A percentile compares a stretch with the other conserved stretches of the same genome.
These are phyloP conservation scores for Paraleonurus japonicus DNA, from an alignment of 257 asterid species.

Conservation along the genomic window DNA sequence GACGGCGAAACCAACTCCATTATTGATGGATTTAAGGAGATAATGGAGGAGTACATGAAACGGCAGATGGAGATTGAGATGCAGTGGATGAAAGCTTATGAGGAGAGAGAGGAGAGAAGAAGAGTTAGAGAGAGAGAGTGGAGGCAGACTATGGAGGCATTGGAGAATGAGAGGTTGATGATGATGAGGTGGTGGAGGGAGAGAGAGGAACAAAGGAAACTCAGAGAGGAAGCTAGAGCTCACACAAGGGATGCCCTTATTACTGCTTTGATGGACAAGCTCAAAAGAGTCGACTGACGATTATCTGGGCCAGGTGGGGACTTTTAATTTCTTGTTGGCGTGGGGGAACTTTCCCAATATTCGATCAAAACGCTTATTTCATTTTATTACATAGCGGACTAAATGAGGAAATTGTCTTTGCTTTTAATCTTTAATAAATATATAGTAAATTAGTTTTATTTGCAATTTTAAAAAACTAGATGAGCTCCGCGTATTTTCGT, in stretches of 20 bases:
- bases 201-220: slow-evolving; percentile 66
- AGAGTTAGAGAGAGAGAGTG: slow-evolving; percentile 68
- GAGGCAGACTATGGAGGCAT: slow-evolving; percentile 73
- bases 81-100: slow-evolving; percentile 59
- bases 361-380: no score
- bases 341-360: no score
- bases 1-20: not conserved
- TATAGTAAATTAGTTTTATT: no score
- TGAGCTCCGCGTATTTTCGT: no score
- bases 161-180: slow-evolving; percentile 80
- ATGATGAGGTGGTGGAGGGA: slow-evolving; percentile 71
- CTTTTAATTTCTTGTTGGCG: no score
- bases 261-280: slow-evolving; percentile 59
- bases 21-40: slow-evolving; percentile 42
- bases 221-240: slow-evolving; percentile 78
- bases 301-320: no score
- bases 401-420: no score
- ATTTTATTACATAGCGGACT: no score
- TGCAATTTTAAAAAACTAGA: no score
- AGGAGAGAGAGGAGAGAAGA: slow-evolving; percentile 69
- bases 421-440: no score
- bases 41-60: slow-evolving; percentile 72
- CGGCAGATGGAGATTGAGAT: slow-evolving; percentile 69
- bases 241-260: slow-evolving; percentile 77
- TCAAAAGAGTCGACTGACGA: no score